Conservation (phyloP, 345 rosid species). For the Capsella bursapastoris region DNA sequence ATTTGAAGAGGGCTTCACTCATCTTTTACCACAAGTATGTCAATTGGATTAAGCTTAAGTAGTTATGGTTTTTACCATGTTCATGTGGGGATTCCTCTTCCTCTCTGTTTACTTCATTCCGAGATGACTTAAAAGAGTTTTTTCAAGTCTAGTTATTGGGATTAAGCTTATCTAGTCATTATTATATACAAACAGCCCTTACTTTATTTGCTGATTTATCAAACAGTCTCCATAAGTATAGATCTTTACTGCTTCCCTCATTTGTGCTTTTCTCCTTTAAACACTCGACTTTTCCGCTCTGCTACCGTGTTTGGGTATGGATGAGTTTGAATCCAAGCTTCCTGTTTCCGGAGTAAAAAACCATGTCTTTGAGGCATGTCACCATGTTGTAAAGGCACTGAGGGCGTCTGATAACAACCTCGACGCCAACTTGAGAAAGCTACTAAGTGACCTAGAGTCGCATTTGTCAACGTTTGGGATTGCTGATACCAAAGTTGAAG, state of each 20-base stretch:
- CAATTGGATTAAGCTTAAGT: slow-evolving; percentile 11
- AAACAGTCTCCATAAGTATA: slow-evolving; percentile 22
- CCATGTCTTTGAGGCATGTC: slow-evolving; percentile 58
- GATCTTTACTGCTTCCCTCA: not conserved
- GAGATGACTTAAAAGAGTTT: slow-evolving; percentile 11
- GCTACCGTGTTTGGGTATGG: slow-evolving; percentile 30
- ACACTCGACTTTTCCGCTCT: slow-evolving; percentile 14
- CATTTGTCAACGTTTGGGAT: slow-evolving; percentile 54
- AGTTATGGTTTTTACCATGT: slow-evolving; percentile 44
- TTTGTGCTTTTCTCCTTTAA: slow-evolving; percentile 12
- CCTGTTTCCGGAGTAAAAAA: slow-evolving; percentile 23
- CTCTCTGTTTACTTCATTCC: slow-evolving; percentile 50
- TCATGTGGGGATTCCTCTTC: slow-evolving; percentile 51
- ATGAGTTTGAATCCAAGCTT: slow-evolving; percentile 36
- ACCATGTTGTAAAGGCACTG: slow-evolving; percentile 69
- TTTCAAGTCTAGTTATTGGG: slow-evolving; percentile 24
- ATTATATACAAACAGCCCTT: not conserved
- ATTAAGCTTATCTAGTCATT: slow-evolving; percentile 5
- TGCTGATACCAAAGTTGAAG: slow-evolving; percentile 42
- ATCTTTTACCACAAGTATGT: slow-evolving; percentile 19
- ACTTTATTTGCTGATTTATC: not conserved
- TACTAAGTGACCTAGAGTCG: slow-evolving; percentile 55
- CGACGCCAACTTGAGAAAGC: slow-evolving; percentile 53
- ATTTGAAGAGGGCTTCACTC: slow-evolving; percentile 18
- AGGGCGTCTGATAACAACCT: slow-evolving; percentile 64